phyloP scores from a whole-genome alignment of 2,329 filamentous ascomycete genomes.

The Xylariales sp. region DNA sequence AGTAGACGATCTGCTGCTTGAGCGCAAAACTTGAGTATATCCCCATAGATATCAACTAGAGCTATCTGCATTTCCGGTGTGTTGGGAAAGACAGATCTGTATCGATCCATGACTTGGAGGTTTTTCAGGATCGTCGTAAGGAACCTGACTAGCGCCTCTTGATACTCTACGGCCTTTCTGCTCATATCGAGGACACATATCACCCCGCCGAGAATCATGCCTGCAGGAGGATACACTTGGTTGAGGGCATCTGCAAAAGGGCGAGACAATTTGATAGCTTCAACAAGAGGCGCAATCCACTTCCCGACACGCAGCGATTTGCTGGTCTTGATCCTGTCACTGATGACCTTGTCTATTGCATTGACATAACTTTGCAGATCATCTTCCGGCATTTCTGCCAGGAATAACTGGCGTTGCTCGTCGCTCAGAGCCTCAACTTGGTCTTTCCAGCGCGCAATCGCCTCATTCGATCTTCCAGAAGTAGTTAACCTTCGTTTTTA shows the following conservation, averaged over 20 bases:
- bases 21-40: background rate
- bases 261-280: background rate
- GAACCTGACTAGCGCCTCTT: background rate
- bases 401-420: background rate
- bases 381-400: background rate
- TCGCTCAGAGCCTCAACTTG: background rate
- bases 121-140: background rate
- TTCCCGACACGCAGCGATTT: background rate
- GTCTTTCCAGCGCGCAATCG: background rate
- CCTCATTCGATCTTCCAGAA: background rate
- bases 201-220: background rate
- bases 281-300: background rate
- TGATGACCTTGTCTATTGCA: background rate
- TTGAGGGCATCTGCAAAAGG: background rate
- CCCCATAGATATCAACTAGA: background rate
- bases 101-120: background rate
- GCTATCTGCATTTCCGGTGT: background rate
- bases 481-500: no score
- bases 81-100: background rate
- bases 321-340: background rate
- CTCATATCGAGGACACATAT: background rate
- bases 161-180: background rate
- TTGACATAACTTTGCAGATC: background rate
- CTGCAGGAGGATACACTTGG: background rate
- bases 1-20: background rate